Conservation (phyloP, 2,329 filamentous ascomycete genomes). For the Colletotrichum viniferum region DNA sequence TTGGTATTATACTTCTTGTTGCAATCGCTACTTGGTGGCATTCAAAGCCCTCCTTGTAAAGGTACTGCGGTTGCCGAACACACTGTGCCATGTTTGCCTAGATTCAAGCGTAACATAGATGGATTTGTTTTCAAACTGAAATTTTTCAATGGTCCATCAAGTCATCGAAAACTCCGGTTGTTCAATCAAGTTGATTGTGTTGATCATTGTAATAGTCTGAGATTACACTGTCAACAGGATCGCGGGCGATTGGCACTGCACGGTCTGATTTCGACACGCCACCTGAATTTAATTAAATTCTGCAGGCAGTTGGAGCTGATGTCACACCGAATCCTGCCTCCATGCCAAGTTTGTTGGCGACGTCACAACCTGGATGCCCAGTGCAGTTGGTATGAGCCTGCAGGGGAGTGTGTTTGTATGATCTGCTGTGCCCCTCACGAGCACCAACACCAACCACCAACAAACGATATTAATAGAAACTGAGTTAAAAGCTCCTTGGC, state of each 20-base stretch:
- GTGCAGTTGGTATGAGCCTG: not conserved
- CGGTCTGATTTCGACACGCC: not conserved
- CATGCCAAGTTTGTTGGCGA: not conserved
- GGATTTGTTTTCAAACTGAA: accelerated
- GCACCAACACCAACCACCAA: not conserved
- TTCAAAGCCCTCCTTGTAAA: not conserved
- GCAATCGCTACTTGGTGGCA: not conserved
- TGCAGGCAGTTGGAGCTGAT: not conserved
- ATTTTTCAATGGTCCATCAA: accelerated
- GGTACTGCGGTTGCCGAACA: not conserved
- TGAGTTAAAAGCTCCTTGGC: too few species aligned
- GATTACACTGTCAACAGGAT: not conserved
- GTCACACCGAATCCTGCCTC: not conserved
- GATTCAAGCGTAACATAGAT: not conserved
- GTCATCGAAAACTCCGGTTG: not conserved
- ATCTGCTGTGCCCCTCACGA: not conserved
- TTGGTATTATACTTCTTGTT: not conserved
- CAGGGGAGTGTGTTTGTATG: not conserved
- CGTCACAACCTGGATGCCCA: not conserved
- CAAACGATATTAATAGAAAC: not conserved
- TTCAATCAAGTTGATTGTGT: not conserved
- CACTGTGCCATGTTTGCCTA: not conserved
- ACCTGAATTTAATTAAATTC: accelerated
- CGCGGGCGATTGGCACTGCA: not conserved
- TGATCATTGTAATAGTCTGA: not conserved